Evolutionary conservation across 305 asterid species (phyloP), one percentile per base, ranked within the genome.

Genomic region (Solanum aculeatissimum): DNA sequence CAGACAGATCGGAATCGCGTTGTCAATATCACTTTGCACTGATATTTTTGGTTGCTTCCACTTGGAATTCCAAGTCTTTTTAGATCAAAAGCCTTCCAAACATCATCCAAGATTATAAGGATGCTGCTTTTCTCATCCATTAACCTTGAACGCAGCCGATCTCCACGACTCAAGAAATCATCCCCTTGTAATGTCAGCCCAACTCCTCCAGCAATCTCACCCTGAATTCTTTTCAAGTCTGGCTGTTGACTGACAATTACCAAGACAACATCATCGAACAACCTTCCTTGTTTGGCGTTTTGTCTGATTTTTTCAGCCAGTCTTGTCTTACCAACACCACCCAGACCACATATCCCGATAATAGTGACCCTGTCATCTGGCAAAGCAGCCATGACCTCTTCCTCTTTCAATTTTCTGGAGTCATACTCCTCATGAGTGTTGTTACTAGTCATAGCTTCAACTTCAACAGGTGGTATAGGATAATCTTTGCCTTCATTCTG

Each of bases 31-130:
- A 87, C 19, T 29, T 83, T 86, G 58, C 89, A 88, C 13, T 23
- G 54, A 18, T 16, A 2, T 3, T 49, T 19, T 12, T 27, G 42
- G n/a, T 49, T 21, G 25, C 69, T 43, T 15, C 45, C 57, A 21
- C 35, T 0, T 12, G 27, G 16, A 29, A 89, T 85, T 69, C 92
- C 90, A 29, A 90, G n/a, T 9, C 49, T 66, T 18, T 21, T 35
- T 45, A 91, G 54, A 7, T 84, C 63, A 53, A 90, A 14, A 16
- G 32, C 1, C 42, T 82, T 43, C 92, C 91, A 91, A 19, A 89
- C 27, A 85, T 91, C 91, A 69, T 88, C 93, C 13, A 91, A 18
- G n/a, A 91, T 80, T 2, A 91, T 4, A 12, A 89, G 86, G 15
- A 3, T 63, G 32, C 16, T 0, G 68, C 19, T 81, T 23, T 62